phyloP scores from a whole-genome alignment of 1,284 basidiomycete species.

The Vanrija humicola region DNA sequence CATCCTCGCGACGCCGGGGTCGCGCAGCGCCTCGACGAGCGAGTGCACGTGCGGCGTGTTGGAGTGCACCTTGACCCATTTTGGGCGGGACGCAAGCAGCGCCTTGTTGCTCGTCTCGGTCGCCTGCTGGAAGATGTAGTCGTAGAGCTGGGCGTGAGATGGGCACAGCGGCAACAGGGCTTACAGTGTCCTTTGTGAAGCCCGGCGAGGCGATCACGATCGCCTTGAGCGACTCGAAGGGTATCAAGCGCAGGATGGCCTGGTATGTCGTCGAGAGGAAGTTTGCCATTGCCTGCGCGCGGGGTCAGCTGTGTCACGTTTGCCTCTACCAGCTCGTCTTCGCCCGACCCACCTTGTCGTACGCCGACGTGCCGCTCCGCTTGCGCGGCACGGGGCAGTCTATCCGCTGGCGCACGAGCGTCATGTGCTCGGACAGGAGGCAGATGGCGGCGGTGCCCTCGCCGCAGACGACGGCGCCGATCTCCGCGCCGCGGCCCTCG shows the following conservation, averaged over 20 bases:
- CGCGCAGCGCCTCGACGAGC: conserved; percentile 87
- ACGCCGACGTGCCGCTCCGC: conserved; percentile 73
- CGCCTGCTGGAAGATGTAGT: conserved; percentile 80
- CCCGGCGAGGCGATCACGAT: conserved; percentile 96
- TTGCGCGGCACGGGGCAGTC: conserved; percentile 89
- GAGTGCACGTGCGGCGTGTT: conserved; percentile 94
- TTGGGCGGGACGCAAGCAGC: conserved; percentile 69
- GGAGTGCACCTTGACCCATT: conserved; percentile 86
- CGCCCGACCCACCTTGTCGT: conserved; percentile 62
- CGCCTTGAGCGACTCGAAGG: conserved; percentile 73
- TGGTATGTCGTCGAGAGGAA: conserved; percentile 85
- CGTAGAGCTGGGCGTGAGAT: conserved; percentile 53
- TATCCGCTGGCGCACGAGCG: conserved; percentile 85
- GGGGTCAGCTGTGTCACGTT: background rate
- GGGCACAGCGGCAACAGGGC: conserved; percentile 5
- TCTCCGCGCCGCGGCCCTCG: conserved; percentile 90
- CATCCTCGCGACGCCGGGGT: conserved; percentile 68
- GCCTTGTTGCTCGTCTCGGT: conserved; percentile 76
- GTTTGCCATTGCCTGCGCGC: conserved; percentile 61
- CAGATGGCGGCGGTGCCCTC: conserved; percentile 93
- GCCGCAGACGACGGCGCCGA: conserved; percentile 92
- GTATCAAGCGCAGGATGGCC: conserved; percentile 83
- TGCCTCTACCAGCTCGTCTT: background rate
- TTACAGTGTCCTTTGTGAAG: conserved; percentile 84
- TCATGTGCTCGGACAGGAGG: conserved; percentile 94